Conservation (phyloP, 176 grass and related monocot genomes). For the Zoysia japonica region DNA sequence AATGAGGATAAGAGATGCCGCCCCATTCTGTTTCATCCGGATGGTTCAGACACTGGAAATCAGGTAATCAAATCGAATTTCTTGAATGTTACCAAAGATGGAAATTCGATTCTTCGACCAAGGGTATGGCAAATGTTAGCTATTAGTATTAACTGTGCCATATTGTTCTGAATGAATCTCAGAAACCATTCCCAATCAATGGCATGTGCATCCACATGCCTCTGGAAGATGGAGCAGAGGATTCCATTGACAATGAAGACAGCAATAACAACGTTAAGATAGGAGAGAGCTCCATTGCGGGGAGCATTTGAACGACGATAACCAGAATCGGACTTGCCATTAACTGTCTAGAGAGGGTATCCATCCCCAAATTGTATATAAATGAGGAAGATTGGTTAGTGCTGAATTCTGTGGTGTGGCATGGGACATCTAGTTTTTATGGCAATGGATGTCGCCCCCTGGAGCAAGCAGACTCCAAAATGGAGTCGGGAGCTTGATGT, state of each 20-base stretch:
- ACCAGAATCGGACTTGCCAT: constrained; percentile 11
- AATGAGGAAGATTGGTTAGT: constrained; percentile 46
- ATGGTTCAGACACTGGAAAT: constrained; percentile 51
- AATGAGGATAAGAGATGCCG: constrained; percentile 95
- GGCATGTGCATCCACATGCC: constrained; percentile 56
- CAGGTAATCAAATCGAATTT: constrained; percentile 48
- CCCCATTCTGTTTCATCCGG: constrained; percentile 86
- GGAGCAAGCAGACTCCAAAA: constrained; percentile 21
- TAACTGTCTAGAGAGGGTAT: constrained; percentile 41
- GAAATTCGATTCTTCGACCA: not conserved
- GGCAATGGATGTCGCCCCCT: constrained; percentile 47
- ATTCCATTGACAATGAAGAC: constrained; percentile 44
- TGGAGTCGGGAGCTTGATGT: constrained; percentile 39
- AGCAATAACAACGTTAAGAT: constrained; percentile 30
- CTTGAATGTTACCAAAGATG: not conserved
- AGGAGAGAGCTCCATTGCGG: constrained; percentile 37
- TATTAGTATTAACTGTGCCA: not conserved
- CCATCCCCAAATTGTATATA: constrained; percentile 59
- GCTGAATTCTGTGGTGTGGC: constrained; percentile 44
- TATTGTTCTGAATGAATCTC: constrained; percentile 11
- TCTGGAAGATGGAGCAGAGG: constrained; percentile 43
- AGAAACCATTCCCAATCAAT: constrained; percentile 69
- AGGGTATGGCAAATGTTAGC: not conserved
- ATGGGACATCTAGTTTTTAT: constrained; percentile 54
- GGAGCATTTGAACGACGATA: constrained; percentile 40